Percentiles rank a stretch among this genome's conserved stretches.
Evolutionary conservation across 2,329 filamentous ascomycete species (phyloP).

Genomic region (Nigrospora oryzae): DNA sequence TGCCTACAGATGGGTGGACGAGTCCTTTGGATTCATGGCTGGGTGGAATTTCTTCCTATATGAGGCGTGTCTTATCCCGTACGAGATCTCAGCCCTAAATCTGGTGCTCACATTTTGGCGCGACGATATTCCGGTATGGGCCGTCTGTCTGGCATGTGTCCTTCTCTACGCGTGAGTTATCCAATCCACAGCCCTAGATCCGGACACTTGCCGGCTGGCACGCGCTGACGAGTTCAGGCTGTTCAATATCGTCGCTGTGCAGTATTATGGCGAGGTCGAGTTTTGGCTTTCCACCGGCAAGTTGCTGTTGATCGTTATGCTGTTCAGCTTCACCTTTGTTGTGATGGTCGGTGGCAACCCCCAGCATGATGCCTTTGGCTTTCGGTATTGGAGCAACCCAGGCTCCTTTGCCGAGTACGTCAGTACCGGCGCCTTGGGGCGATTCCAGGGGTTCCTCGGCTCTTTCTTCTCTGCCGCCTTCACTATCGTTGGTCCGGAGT

Average conservation of each 20-base stretch:
- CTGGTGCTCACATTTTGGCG: conserved; percentile 37
- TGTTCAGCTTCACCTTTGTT: conserved; percentile 70
- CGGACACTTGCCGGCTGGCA: conserved; percentile 6
- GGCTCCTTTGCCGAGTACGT: conserved; percentile 55
- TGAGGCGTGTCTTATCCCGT: conserved; percentile 30
- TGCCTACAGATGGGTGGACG: conserved; percentile 40
- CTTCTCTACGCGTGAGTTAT: conserved; percentile 30
- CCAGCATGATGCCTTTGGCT: conserved; percentile 57
- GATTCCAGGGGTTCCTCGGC: conserved; percentile 56
- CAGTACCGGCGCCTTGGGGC: conserved; percentile 51
- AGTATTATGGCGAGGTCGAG: conserved; percentile 48
- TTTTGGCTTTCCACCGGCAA: conserved; percentile 60
- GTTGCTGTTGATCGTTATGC: conserved; percentile 55
- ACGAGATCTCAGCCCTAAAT: conserved; percentile 30
- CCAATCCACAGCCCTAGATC: background rate
- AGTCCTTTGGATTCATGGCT: conserved; percentile 51
- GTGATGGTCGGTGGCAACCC: conserved; percentile 75
- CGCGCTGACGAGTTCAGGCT: conserved; percentile 7
- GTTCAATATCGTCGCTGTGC: conserved; percentile 21
- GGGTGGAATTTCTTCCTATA: conserved; percentile 35
- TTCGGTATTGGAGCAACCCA: conserved; percentile 56
- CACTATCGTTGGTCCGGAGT: conserved; percentile 53
- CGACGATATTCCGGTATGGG: conserved; percentile 33
- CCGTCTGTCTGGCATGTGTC: conserved; percentile 32
- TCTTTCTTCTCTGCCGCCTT: conserved; percentile 49